Evolutionary conservation across 768 basidiomycete genomes (phyloP).

Genomic region (Macrolepiota albuminosa): DNA sequence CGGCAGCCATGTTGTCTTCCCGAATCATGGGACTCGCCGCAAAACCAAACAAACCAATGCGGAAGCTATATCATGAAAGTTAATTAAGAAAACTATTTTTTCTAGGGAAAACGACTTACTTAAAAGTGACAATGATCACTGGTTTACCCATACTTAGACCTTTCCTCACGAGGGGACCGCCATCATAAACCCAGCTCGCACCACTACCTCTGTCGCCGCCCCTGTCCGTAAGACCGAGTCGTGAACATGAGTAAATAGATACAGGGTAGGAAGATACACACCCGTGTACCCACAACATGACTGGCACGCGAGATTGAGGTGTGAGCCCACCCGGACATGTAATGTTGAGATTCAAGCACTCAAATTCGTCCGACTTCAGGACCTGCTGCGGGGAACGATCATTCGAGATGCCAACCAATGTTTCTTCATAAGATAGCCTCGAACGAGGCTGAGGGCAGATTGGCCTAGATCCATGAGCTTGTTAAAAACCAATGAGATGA

Average conservation of each 20-base stretch:
- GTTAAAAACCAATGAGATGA: neutral
- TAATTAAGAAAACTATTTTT: conserved; percentile 1
- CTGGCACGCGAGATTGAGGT: conserved; percentile 53
- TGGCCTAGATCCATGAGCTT: conserved; percentile 38
- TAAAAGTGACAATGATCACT: conserved; percentile 67
- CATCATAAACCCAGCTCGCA: conserved; percentile 75
- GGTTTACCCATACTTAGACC: conserved; percentile 61
- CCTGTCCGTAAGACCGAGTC: conserved; percentile 28
- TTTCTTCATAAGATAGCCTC: conserved; percentile 48
- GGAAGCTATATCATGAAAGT: conserved; percentile 46
- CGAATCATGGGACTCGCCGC: conserved; percentile 62
- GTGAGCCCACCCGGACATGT: conserved; percentile 62
- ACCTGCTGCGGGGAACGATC: conserved; percentile 49
- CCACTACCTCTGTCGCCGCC: conserved; percentile 72
- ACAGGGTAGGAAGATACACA: conserved; percentile 27
- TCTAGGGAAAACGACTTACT: conserved; percentile 41
- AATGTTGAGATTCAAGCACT: conserved; percentile 77
- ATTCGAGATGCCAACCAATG: conserved; percentile 54
- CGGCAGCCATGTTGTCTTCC: conserved; percentile 60
- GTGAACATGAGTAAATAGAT: conserved; percentile 7
- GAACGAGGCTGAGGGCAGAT: conserved; percentile 64
- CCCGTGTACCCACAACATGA: conserved; percentile 90
- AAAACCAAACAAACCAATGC: conserved; percentile 72
- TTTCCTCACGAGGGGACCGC: conserved; percentile 64
- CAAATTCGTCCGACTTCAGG: conserved; percentile 67